These are phyloP conservation scores for Entelexis paramagnoliae DNA, from an alignment of 1,139 yeast genomes.

Conservation along the genomic window DNA sequence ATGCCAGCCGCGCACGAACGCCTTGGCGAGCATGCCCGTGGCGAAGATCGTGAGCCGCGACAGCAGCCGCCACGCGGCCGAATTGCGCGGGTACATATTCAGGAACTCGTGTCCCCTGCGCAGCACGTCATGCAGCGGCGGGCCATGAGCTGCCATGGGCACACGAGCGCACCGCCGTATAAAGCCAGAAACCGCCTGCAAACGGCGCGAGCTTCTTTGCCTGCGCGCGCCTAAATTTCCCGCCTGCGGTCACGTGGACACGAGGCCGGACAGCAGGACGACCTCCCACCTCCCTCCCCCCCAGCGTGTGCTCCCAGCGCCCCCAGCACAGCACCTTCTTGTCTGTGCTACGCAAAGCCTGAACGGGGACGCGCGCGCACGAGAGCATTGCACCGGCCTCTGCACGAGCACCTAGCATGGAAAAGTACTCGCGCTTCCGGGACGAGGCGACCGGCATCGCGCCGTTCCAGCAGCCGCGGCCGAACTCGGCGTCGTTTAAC, in stretches of 20 bases:
- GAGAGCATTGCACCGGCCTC: background rate
- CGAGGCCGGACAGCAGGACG: too few relatives aligned
- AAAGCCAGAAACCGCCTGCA: background rate
- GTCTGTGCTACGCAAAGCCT: too few relatives aligned
- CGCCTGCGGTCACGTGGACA: too few relatives aligned
- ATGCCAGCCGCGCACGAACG: conserved; percentile 51
- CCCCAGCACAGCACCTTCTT: too few relatives aligned
- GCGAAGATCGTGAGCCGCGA: conserved; percentile 62
- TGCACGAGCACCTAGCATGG: conserved; percentile 28
- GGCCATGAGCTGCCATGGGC: background rate
- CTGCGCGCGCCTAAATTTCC: too few relatives aligned
- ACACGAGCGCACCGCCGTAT: background rate
- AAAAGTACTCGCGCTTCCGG: conserved; percentile 35
- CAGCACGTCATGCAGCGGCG: conserved; percentile 32
- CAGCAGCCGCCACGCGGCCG: conserved; percentile 52
- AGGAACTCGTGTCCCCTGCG: conserved; percentile 69
- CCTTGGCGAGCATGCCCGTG: conserved; percentile 56
- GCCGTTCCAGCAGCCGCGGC: conserved; percentile 31
- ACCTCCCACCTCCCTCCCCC: too few relatives aligned
- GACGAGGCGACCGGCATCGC: conserved; percentile 38
- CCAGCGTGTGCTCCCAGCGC: too few relatives aligned
- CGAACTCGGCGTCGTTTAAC: conserved; percentile 17
- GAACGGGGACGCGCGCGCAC: too few relatives aligned
- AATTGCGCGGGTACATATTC: conserved; percentile 48
- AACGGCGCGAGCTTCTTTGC: too few relatives aligned